Percentiles rank a stretch among this genome's conserved stretches.
Evolutionary conservation across 2,329 filamentous ascomycete genomes (phyloP).

Genomic region (Scedosporium apiospermum): DNA sequence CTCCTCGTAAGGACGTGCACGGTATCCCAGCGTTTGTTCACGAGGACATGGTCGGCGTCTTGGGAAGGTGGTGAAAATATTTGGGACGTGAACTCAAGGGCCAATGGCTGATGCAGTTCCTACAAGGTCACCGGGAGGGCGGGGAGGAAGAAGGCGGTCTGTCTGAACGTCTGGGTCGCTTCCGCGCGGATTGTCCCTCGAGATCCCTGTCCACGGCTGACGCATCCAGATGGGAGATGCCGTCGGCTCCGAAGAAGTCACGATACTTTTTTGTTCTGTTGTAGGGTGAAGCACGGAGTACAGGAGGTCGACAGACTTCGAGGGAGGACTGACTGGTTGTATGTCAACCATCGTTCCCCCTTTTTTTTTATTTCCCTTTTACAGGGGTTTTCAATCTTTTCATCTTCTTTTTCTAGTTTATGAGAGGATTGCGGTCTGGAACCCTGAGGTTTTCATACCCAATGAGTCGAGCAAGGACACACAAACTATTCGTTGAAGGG

Average conservation of each 20-base stretch:
- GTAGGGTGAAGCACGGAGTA: no score
- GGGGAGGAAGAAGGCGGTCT: background rate
- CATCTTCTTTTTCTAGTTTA: no score
- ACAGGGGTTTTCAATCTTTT: no score
- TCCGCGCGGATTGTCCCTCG: background rate
- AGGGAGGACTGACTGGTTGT: no score
- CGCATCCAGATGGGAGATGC: background rate
- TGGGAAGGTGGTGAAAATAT: background rate
- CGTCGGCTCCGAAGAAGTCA: background rate
- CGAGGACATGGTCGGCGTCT: background rate
- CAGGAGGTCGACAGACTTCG: no score
- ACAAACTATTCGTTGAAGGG: background rate
- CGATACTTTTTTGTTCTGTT: background rate
- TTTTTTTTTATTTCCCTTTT: no score
- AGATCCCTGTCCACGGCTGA: background rate
- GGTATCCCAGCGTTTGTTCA: background rate
- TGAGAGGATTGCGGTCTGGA: no score
- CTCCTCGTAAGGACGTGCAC: background rate
- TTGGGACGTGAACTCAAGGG: background rate
- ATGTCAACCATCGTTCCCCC: no score
- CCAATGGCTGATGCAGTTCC: background rate
- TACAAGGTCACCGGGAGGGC: background rate
- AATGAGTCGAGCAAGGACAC: background rate
- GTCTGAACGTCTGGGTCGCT: background rate
- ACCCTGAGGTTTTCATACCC: background rate